A percentile compares a stretch with the other conserved stretches of the same genome.
phyloP scores from a whole-genome alignment of 768 basidiomycete species.

The Serendipita vermifera region DNA sequence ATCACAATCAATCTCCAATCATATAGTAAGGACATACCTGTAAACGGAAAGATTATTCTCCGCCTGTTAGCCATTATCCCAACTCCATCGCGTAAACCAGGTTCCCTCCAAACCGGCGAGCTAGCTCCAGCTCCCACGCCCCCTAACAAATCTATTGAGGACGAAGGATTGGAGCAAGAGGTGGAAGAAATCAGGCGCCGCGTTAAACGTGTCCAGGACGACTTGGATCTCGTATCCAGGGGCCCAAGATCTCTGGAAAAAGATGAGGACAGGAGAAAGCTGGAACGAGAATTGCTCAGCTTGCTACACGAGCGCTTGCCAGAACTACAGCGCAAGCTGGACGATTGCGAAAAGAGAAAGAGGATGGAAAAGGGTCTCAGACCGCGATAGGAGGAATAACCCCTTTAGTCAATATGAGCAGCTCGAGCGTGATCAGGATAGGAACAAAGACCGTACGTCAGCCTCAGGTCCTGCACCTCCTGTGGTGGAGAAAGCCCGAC shows the following conservation, averaged over 20 bases:
- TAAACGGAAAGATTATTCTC: no score
- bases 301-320: slow-evolving; percentile 87
- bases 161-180: slow-evolving; percentile 84
- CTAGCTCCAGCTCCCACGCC: no score
- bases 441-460: slow-evolving; percentile 29
- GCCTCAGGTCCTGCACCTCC: slow-evolving; percentile 42
- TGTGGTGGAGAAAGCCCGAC: slow-evolving; percentile 24
- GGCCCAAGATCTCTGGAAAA: slow-evolving; percentile 57
- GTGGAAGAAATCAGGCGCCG: slow-evolving; percentile 74
- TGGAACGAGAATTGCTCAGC: slow-evolving; percentile 76
- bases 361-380: slow-evolving; percentile 54
- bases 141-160: slow-evolving; percentile 73
- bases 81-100: no score
- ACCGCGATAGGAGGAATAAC: neutral
- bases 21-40: no score
- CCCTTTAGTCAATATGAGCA: slow-evolving; percentile 45
- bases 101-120: no score
- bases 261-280: slow-evolving; percentile 72
- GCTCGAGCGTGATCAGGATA: slow-evolving; percentile 18
- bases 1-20: no score
- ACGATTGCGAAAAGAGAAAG: slow-evolving; percentile 61
- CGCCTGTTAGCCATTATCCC: no score
- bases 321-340: slow-evolving; percentile 73
- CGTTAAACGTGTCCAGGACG: slow-evolving; percentile 78
- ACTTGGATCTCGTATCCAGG: slow-evolving; percentile 73